phyloP scores from a whole-genome alignment of 306 rosid species.

The Trifolium repens region DNA sequence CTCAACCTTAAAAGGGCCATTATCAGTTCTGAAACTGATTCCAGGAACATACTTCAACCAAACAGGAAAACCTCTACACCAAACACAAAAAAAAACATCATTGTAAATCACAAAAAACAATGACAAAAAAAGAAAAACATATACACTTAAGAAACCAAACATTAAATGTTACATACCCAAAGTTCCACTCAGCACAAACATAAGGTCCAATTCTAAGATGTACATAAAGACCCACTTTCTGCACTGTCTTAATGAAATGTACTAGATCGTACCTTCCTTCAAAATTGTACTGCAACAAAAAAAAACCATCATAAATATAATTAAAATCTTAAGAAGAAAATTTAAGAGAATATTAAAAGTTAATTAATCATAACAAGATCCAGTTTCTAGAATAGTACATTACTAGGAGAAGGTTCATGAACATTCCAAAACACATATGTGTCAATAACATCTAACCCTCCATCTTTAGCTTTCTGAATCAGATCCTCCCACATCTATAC shows the following conservation, averaged over 20 bases:
- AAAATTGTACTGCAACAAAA: slow-evolving; percentile 71
- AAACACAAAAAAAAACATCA: slow-evolving; percentile 28
- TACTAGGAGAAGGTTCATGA: slow-evolving; percentile 96
- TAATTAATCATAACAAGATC: slow-evolving; percentile 2
- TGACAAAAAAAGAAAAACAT: background rate
- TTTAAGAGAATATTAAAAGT: background rate
- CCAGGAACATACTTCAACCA: slow-evolving; percentile 98
- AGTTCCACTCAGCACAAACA: slow-evolving; percentile 97
- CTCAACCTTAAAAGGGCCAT: slow-evolving; percentile 88
- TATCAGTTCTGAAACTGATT: slow-evolving; percentile 93
- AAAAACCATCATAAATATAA: slow-evolving; percentile 2
- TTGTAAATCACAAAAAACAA: background rate
- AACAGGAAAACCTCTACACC: slow-evolving; percentile 89
- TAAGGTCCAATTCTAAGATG: slow-evolving; percentile 98
- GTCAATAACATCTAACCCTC: slow-evolving; percentile 88
- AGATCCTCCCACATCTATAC: slow-evolving; percentile 97
- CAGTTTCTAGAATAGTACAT: slow-evolving; percentile 60
- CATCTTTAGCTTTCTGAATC: slow-evolving; percentile 83
- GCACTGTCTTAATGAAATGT: slow-evolving; percentile 85
- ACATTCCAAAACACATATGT: slow-evolving; percentile 97
- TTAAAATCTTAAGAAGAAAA: too few species aligned
- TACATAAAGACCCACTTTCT: slow-evolving; percentile 85
- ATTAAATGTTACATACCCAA: slow-evolving; percentile 63
- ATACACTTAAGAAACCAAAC: slow-evolving; percentile 22
- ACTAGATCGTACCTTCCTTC: slow-evolving; percentile 93